Percentiles rank a stretch among this genome's conserved stretches.
Evolutionary conservation across 345 rosid genomes (phyloP).

Genomic region (Gossypium arboreum): DNA sequence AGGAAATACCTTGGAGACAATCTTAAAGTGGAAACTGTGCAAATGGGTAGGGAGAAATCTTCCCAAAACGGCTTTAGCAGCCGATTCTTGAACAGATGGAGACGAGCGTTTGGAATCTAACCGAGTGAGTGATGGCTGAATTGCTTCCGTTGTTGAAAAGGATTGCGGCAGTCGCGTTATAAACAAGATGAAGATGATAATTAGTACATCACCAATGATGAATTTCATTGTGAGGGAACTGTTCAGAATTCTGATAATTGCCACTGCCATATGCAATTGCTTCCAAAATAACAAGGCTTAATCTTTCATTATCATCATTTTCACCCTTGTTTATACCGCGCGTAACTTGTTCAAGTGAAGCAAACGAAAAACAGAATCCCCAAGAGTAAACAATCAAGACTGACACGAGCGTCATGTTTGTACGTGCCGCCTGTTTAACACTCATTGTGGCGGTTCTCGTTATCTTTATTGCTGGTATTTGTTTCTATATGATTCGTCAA

Average conservation of each 20-base stretch:
- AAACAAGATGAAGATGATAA: slow-evolving; percentile 21
- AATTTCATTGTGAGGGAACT: slow-evolving; percentile 5
- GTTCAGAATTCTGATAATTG: not conserved
- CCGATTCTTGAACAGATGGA: slow-evolving; percentile 60
- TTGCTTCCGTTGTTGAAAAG: slow-evolving; percentile 29
- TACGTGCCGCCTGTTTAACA: not conserved
- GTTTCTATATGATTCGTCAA: no score
- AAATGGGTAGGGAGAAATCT: slow-evolving; percentile 71
- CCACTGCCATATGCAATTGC: not conserved
- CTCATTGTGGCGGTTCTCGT: not conserved
- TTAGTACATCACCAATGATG: not conserved
- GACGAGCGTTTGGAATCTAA: slow-evolving; percentile 56
- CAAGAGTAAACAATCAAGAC: not conserved
- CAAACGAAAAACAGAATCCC: not conserved
- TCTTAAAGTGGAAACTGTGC: slow-evolving; percentile 58
- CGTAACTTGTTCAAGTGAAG: not conserved
- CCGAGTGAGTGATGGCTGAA: slow-evolving; percentile 41
- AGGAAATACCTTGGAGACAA: slow-evolving; percentile 57
- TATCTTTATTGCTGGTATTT: no score
- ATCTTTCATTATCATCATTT: not conserved
- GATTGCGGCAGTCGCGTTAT: slow-evolving; percentile 13
- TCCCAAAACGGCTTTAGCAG: slow-evolving; percentile 59
- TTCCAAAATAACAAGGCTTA: not conserved
- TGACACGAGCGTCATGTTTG: not conserved
- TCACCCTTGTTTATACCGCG: not conserved